A percentile compares a stretch with the other conserved stretches of the same genome.
Conservation (phyloP, 2,329 filamentous ascomycete species). For the Ilyonectria destructans region DNA sequence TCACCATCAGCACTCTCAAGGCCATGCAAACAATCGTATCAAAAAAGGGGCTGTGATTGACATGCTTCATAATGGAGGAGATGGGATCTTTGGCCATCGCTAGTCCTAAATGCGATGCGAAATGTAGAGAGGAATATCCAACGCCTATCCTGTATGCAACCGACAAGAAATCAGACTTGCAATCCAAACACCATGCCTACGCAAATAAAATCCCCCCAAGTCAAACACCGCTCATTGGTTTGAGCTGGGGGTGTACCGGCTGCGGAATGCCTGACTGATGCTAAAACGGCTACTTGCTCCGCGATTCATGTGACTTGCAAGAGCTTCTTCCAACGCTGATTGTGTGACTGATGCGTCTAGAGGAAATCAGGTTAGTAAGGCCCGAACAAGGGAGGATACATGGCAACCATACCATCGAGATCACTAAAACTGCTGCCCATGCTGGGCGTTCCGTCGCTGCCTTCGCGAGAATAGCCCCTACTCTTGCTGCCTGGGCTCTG, state of each 20-base stretch:
- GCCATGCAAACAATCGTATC: not conserved
- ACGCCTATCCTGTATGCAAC: constrained; percentile 46
- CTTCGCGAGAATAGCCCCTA: constrained; percentile 70
- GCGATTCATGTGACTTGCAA: constrained; percentile 70
- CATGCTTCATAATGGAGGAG: constrained; percentile 37
- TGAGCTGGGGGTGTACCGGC: constrained; percentile 67
- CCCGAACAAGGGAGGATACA: constrained; percentile 9
- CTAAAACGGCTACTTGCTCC: constrained; percentile 70
- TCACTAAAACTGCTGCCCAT: constrained; percentile 92
- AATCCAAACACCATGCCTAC: constrained; percentile 45
- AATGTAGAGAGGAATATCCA: constrained; percentile 33
- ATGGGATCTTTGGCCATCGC: constrained; percentile 37
- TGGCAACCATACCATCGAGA: constrained; percentile 74
- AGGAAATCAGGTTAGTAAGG: constrained; percentile 30
- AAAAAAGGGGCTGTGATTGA: constrained; percentile 4
- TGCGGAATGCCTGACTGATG: constrained; percentile 78
- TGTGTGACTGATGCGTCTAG: constrained; percentile 86
- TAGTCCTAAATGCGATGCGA: constrained; percentile 27
- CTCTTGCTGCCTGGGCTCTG: constrained; percentile 68
- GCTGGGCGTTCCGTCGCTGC: constrained; percentile 82
- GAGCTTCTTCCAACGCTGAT: constrained; percentile 83
- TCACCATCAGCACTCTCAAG: not conserved
- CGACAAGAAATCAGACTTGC: constrained; percentile 13
- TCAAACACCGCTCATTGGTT: constrained; percentile 45
- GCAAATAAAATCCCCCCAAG: constrained; percentile 26